Evolutionary conservation across 2,329 filamentous ascomycete genomes (phyloP).

Genomic region (Scleromitrula shiraiana): DNA sequence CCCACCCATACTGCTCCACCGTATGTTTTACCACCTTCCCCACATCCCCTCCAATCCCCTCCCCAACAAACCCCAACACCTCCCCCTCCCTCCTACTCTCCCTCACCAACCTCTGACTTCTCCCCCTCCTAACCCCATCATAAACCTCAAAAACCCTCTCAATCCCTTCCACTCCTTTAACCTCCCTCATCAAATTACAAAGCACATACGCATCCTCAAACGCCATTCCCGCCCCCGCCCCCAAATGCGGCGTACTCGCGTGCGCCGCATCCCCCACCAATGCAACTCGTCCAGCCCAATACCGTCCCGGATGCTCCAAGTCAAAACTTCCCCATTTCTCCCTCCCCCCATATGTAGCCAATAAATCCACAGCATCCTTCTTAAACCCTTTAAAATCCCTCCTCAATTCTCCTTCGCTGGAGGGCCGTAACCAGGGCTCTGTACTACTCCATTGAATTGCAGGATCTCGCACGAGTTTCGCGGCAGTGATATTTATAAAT

Average conservation of each 20-base stretch:
- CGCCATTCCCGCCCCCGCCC: constrained; percentile 48
- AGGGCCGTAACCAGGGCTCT: constrained; percentile 31
- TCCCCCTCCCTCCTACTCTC: constrained; percentile 27
- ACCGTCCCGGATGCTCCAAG: constrained; percentile 32
- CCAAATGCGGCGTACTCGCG: constrained; percentile 51
- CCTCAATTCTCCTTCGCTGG: constrained; percentile 34
- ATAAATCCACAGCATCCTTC: constrained; percentile 2
- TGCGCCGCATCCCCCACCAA: constrained; percentile 56
- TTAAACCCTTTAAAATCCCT: constrained; percentile 37
- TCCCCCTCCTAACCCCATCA: constrained; percentile 36
- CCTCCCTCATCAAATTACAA: constrained; percentile 36
- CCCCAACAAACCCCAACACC: constrained; percentile 29
- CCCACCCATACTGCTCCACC: constrained; percentile 27
- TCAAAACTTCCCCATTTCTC: constrained; percentile 40
- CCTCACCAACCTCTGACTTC: constrained; percentile 13
- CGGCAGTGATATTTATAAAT: constrained; percentile 10
- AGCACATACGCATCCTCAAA: constrained; percentile 44
- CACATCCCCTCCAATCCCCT: constrained; percentile 29
- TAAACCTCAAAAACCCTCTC: constrained; percentile 39
- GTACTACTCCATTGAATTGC: constrained; percentile 28
- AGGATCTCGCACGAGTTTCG: not conserved
- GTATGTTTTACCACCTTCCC: constrained; percentile 30
- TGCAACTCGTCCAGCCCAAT: constrained; percentile 31
- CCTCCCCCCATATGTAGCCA: constrained; percentile 21
- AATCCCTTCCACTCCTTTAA: constrained; percentile 27